These are phyloP conservation scores for Apiospora saccharicola DNA, from an alignment of 2,329 filamentous ascomycete genomes.

Conservation along the genomic window DNA sequence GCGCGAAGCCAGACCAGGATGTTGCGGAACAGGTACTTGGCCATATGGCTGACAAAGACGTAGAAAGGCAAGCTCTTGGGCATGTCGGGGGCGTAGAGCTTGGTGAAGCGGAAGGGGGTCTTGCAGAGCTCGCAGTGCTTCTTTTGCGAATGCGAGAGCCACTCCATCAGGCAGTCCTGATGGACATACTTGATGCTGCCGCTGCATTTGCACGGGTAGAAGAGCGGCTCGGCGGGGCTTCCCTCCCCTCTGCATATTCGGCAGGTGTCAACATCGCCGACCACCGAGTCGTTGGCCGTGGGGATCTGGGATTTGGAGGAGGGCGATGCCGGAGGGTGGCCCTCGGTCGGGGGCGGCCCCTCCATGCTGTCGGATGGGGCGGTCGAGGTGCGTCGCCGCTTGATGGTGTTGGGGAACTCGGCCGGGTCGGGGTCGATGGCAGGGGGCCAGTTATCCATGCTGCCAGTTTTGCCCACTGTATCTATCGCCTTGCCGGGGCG, in stretches of 20 bases:
- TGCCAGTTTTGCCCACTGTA: neutral
- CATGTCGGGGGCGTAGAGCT: slow-evolving; percentile 95
- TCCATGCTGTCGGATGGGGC: slow-evolving; percentile 31
- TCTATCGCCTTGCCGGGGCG: neutral
- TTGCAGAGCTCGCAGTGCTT: slow-evolving; percentile 99
- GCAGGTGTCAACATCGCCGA: slow-evolving; percentile 78
- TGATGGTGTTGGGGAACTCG: slow-evolving; percentile 33
- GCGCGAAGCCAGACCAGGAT: slow-evolving; percentile 81
- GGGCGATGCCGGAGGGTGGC: slow-evolving; percentile 25
- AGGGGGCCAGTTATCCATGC: slow-evolving; percentile 28
- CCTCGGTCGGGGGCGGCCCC: slow-evolving; percentile 25
- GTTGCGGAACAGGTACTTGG: slow-evolving; percentile 75
- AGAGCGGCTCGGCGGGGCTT: slow-evolving; percentile 82
- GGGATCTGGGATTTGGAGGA: slow-evolving; percentile 24
- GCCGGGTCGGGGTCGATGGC: slow-evolving; percentile 27
- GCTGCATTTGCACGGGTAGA: slow-evolving; percentile 98
- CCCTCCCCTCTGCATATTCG: slow-evolving; percentile 95
- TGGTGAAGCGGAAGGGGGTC: slow-evolving; percentile 97
- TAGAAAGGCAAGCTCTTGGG: slow-evolving; percentile 80
- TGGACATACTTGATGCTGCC: slow-evolving; percentile 99
- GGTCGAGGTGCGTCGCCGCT: slow-evolving; percentile 31
- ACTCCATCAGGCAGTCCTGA: slow-evolving; percentile 98
- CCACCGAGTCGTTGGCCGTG: slow-evolving; percentile 35
- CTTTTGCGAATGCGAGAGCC: slow-evolving; percentile 98
- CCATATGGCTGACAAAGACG: slow-evolving; percentile 81